Evolutionary conservation across 495 filamentous ascomycete genomes (phyloP), one percentile per base, ranked within the genome.

Genomic region (Penicillium daleae): DNA sequence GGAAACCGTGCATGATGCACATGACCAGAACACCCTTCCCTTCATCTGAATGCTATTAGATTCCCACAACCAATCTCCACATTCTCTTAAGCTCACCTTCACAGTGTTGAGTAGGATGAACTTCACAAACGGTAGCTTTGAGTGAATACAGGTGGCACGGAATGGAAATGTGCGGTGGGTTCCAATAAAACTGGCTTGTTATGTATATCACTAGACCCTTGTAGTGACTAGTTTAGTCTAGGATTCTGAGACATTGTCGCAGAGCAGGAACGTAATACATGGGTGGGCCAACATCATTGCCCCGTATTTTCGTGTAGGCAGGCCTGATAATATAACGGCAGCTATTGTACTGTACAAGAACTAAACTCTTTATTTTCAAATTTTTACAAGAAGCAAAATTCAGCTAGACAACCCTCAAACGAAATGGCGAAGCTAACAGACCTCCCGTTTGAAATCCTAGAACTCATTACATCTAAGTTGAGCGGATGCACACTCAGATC

Each of bases 211-310:
- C 40, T 42, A 21, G 2, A n/a, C 21, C 40, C 9, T n/a, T 42
- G 21, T 21, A 21, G 40, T 2, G 40, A 42, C 40, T 42, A 42
- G 40, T n/a, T 19, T 42, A 6, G n/a, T 42, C 40, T 42, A 42
- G 40, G 40, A 42, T 42, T 42, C 40, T 42, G n/a, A 42, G 40
- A 42, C n/a, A 42, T 42, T 21, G 40, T 42, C 40, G 40, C n/a
- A 42, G 3, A 42, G 40, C n/a, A n/a, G n/a, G n/a, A n/a, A n/a
- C n/a, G n/a, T n/a, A n/a, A n/a, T n/a, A n/a, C n/a, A n/a, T n/a
- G n/a, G n/a, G n/a, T n/a, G n/a, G n/a, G n/a, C n/a, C n/a, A n/a
- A n/a, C n/a, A n/a, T n/a, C n/a, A n/a, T n/a, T n/a, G n/a, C n/a
- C n/a, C n/a, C n/a, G n/a, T n/a, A n/a, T n/a, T n/a, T n/a, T n/a